Percentiles rank a stretch among this genome's conserved stretches.
phyloP scores from a whole-genome alignment of 257 asterid species.

The Scutellaria minor region DNA sequence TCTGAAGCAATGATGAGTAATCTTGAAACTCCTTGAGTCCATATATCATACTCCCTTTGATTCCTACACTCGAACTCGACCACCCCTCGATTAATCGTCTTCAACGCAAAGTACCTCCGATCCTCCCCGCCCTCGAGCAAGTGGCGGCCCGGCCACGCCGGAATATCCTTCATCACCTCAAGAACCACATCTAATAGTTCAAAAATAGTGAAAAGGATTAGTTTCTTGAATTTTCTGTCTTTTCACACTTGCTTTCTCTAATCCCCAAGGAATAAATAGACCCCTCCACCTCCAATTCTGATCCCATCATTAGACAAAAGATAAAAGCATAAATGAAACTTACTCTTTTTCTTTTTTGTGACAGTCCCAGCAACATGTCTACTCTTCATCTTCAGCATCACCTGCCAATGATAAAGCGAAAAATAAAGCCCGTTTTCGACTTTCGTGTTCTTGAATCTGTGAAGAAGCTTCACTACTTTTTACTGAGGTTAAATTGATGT shows the following conservation, averaged over 20 bases:
- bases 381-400: conserved; percentile 89
- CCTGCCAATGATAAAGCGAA: conserved; percentile 50
- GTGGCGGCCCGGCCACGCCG: conserved; percentile 98
- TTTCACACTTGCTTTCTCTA: conserved; percentile 64
- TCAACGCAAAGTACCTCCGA: conserved; percentile 76
- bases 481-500: not conserved
- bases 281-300: conserved; percentile 64
- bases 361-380: conserved; percentile 96
- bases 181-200: conserved; percentile 72
- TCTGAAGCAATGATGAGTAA: conserved; percentile 76
- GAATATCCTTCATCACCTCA: conserved; percentile 77
- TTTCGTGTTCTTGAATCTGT: conserved; percentile 28
- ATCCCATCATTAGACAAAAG: conserved; percentile 57
- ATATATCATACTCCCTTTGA: conserved; percentile 82
- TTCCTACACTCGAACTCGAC: conserved; percentile 90
- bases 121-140: conserved; percentile 84
- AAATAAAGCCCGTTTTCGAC: conserved; percentile 31
- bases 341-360: conserved; percentile 99
- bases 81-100: conserved; percentile 74
- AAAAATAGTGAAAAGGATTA: conserved; percentile 39
- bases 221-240: conserved; percentile 23
- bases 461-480: conserved; percentile 34
- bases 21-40: conserved; percentile 97
- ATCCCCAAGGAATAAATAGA: conserved; percentile 69
- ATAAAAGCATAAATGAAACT: conserved; percentile 47